Base-by-base conservation (phyloP, 306 rosid species). In the Coriaria nepalensis region DNA sequence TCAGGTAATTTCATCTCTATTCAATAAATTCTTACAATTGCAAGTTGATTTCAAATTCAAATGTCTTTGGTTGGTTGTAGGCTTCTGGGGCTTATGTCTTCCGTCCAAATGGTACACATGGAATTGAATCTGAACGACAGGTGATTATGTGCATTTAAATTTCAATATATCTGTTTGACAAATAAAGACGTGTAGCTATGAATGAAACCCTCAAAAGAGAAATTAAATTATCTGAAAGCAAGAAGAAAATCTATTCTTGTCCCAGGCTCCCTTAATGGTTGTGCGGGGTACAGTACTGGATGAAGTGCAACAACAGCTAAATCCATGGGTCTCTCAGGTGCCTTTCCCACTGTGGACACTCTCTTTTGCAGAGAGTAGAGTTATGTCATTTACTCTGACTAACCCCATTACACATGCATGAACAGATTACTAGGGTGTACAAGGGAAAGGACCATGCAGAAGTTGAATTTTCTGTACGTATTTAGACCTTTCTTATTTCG, bases 251-350 rank as follows among this genome's bases (percentile, higher is more conserved):
- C 5, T 14, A 5, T 40, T 39, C 32, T 53, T 32, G 6, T 8
- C 40, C 32, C 67, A 70, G 76, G 71, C 40, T 60, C 45, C 67
- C 65, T 53, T 55, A 6, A 60, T 68, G 20, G 49, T 70, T 50
- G 8, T 64, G 35, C 69, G 61, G 52, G 76, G 76, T 42, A 63
- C 71, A 13, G 20, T 70, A 45, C 15, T 70, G 57, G 76, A 70
- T 60, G 76, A 70, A 60, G 63, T 64, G 37, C 76, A 70, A 50
- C 76, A 65, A 52, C 45, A 53, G 43, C 50, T 65, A 34, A 70
- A 60, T 67, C 33, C 76, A 6, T 70, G 76, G 76, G 65, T 70
- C 37, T 70, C 55, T 46, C 76, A 70, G 76, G 76, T 70, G 47
- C 12, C 37, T 50, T 49, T 54, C 45, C 41, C 33, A 8, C 36